Evolutionary conservation across 2,329 filamentous ascomycete species (phyloP).

Genomic region (Elsinoe perseae): DNA sequence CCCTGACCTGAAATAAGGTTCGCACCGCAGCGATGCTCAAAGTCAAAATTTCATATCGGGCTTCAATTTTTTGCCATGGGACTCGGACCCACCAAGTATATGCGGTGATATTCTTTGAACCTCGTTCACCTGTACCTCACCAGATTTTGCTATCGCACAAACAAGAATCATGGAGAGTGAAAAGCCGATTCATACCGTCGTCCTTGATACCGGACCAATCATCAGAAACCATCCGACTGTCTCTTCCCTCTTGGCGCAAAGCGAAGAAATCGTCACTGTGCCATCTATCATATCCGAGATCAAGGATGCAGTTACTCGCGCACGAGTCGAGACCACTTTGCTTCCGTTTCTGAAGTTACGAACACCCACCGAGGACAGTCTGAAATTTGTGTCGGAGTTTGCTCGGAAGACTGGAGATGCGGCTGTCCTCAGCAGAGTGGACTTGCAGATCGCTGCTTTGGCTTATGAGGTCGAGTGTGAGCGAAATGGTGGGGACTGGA

Average conservation of each 20-base stretch:
- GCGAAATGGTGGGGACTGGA: constrained; percentile 80
- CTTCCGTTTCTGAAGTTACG: constrained; percentile 76
- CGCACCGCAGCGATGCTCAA: constrained; percentile 1
- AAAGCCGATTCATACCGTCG: constrained; percentile 72
- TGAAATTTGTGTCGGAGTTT: constrained; percentile 76
- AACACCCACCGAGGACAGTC: constrained; percentile 64
- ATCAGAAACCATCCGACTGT: constrained; percentile 87
- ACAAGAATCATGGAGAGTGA: constrained; percentile 26
- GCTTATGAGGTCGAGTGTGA: constrained; percentile 94
- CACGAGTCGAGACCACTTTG: constrained; percentile 74
- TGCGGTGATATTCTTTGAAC: too few species aligned
- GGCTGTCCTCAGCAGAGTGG: constrained; percentile 76
- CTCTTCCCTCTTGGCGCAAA: constrained; percentile 69
- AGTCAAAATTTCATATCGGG: constrained; percentile 6
- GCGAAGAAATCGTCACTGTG: constrained; percentile 71
- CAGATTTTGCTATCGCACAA: neutral
- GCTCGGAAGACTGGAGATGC: constrained; percentile 84
- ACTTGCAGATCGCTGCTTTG: constrained; percentile 81
- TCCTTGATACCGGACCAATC: constrained; percentile 85
- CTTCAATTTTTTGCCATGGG: neutral
- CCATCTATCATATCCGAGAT: constrained; percentile 84
- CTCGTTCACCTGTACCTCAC: too few species aligned
- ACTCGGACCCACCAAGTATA: too few species aligned
- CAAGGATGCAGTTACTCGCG: constrained; percentile 69
- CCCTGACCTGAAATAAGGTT: constrained; percentile 1